Conservation (phyloP, 2,329 filamentous ascomycete genomes). For the Hypoxylon sp. region DNA sequence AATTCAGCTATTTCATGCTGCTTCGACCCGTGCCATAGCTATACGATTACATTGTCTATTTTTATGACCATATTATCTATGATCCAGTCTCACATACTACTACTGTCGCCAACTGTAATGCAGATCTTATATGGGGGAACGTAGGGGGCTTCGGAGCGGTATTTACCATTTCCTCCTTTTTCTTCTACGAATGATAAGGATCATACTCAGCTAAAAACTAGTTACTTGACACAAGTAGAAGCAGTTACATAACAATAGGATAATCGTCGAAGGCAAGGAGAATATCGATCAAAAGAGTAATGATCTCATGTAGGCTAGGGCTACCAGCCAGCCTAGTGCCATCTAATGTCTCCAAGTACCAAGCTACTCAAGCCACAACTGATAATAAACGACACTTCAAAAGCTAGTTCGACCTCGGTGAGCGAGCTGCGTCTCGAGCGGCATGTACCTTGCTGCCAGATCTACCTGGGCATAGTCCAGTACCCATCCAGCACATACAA, state of each 20-base stretch:
- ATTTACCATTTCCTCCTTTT: background rate
- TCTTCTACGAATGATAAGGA: background rate
- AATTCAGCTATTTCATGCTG: background rate
- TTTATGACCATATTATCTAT: background rate
- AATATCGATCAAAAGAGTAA: background rate
- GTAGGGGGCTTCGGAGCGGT: background rate
- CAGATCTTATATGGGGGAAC: background rate
- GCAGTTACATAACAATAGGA: background rate
- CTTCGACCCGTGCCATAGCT: background rate
- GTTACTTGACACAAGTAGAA: background rate
- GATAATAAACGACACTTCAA: background rate
- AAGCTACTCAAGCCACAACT: slow-evolving; percentile 3
- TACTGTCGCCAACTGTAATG: background rate
- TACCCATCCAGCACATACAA: background rate
- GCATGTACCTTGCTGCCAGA: background rate
- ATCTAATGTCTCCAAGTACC: background rate
- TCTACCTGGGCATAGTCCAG: background rate
- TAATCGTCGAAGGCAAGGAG: background rate
- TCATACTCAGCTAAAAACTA: background rate
- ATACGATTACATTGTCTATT: background rate
- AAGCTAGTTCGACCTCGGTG: background rate
- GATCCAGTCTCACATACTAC: background rate
- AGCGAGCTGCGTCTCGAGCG: background rate
- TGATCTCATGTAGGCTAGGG: background rate
- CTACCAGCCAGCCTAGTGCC: background rate